Evolutionary conservation across 176 grass and related monocot species (phyloP), one percentile per base, ranked within the genome.

Genomic region (Metroxylon sagu): DNA sequence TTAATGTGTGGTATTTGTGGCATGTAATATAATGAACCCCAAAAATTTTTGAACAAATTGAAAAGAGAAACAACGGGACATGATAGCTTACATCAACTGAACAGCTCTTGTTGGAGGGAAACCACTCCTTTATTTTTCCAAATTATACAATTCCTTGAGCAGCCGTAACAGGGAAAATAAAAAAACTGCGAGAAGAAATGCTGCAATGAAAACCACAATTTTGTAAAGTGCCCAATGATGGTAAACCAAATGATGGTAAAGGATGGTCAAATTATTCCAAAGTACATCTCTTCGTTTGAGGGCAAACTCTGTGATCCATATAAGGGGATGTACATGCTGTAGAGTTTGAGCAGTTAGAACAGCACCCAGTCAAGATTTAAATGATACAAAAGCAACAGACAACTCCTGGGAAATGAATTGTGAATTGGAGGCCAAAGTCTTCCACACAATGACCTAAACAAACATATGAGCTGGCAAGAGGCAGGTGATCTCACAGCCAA

Each of bases 131-230:
- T 59, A 95, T 71, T 39, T 89, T 95, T 61, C 85, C 85, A 61
- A 95, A 85, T 18, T 95, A 85, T 6, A 85, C 76, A 71, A 95
- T 95, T 70, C 85, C 85, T 81, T 95, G 85, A 71, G 85, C 89
- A 3, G 89, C 76, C 53, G 85, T 89, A 54, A 95, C 79, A 49
- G 89, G 85, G 53, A 95, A 79, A 5, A 79, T 76, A 81, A 95
- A 95, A 95, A 89, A 60, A 95, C 68, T 1, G 59, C 83, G 18
- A 89, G 62, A 12, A 95, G 54, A 77, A 95, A 73, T 58, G 82
- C 82, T 21, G 79, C 72, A 39, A 85, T 14, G 25, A 95, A 75
- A 53, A 68, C 82, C 26, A 68, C 82, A 18, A 89, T 6, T 59
- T 58, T 89, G 73, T 78, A 72, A 59, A 75, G 49, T 71, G 67